A percentile compares a stretch with the other conserved stretches of the same genome.
Conservation (phyloP, 139 green algal species). For the Spirogloea muscicola region DNA sequence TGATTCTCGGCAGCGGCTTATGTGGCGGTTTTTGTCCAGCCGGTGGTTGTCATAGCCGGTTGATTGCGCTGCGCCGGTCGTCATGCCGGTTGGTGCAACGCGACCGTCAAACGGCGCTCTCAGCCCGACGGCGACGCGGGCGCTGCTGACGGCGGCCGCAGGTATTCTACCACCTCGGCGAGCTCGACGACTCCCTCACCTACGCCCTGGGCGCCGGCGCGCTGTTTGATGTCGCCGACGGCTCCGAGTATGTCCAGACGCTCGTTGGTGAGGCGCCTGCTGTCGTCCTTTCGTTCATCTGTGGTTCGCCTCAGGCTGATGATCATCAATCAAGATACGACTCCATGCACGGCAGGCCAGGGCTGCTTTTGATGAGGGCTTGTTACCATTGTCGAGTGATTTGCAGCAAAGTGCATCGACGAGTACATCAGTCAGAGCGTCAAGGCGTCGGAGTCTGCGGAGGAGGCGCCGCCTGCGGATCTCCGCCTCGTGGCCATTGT, state of each 20-base stretch:
- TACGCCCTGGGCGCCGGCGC: constrained; percentile 88
- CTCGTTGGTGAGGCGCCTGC: constrained; percentile 86
- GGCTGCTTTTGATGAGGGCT: no score
- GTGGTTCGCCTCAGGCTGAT: no score
- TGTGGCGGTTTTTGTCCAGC: no score
- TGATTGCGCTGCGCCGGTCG: no score
- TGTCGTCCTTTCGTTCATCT: no score
- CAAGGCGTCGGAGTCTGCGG: constrained; percentile 36
- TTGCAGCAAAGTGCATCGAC: constrained; percentile 91
- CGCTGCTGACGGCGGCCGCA: constrained; percentile 51
- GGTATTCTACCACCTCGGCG: constrained; percentile 98
- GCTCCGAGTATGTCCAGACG: constrained; percentile 90
- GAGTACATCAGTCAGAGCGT: constrained; percentile 77
- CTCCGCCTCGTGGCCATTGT: constrained; percentile 80
- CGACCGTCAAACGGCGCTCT: no score
- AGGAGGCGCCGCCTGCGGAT: constrained; percentile 62
- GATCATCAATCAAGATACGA: no score
- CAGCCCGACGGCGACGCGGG: background rate
- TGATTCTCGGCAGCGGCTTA: no score
- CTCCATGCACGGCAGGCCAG: no score
- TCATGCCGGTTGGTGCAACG: no score
- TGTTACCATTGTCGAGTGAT: no score
- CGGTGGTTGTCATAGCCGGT: no score
- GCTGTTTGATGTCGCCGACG: constrained; percentile 86
- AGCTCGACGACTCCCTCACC: constrained; percentile 88